Base-by-base conservation (phyloP, 2,329 filamentous ascomycete genomes). In the Aspergillus phoenicis region DNA sequence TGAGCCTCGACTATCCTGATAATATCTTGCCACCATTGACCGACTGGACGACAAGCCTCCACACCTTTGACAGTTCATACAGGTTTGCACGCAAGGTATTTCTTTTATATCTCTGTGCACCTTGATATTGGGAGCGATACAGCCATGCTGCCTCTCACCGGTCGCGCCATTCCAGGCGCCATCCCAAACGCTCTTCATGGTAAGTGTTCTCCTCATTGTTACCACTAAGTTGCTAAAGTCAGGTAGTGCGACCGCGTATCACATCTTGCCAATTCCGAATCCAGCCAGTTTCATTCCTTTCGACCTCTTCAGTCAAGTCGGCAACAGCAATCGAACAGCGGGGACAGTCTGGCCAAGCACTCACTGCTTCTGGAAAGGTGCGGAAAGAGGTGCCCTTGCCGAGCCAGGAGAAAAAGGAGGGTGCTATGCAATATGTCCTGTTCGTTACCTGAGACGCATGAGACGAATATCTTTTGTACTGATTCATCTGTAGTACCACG, bases 371-470 rank as follows among this genome's bases (percentile, higher is more conserved):
- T 49, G 80, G 80, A 60, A 81, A 82, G 65, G 64, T 75, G 45
- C 77, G 80, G 61, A 76, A 72, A 65, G 81, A 83, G 72, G 79
- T 82, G 22, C 79, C 79, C 61, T 69, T 83, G 57, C 75, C 80
- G 10, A 82, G 79, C 53, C 80, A 82, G 71, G 80, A 82, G 68
- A 78, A 80, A 70, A 81, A 81, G 62, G 75, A 80, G 71, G 80
- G 80, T 60, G 80, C 78, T 15, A 81, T 82, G 79, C 80, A 83
- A 79, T 83, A 80, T 77, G 80, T 80, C 60, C 71, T 83, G 78
- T 80, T 70, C 57, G 77, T 76, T 28, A 11, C 49, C 57, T 58
- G 30, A 30, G 26, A 49, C 15, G 8, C 52, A 38, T 49, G 24
- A 15, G 36, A 11, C 15, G 24, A 24, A 53, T 55, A 28, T 53